Conservation (phyloP, 2,329 filamentous ascomycete genomes). For the Periconia digitata region DNA sequence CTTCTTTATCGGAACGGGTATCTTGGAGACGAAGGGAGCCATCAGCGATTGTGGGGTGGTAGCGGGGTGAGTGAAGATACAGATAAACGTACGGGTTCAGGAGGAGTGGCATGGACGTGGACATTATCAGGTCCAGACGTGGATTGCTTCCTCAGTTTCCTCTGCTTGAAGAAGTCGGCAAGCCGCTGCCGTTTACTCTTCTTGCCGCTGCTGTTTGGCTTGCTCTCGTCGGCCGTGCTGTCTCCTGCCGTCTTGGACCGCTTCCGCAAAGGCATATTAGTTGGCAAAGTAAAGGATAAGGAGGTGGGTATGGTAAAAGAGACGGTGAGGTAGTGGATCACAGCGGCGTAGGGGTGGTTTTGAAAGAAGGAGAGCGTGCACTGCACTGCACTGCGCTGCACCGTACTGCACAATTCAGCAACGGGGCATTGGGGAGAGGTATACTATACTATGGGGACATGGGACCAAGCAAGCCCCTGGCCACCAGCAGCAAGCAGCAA, state of each 20-base stretch:
- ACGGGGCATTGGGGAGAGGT: too few relatives aligned
- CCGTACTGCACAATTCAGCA: too few relatives aligned
- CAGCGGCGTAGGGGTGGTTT: too few relatives aligned
- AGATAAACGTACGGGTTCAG: constrained; percentile 17
- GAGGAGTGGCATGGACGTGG: constrained; percentile 14
- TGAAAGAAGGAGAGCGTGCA: too few relatives aligned
- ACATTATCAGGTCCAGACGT: too few relatives aligned
- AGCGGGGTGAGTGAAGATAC: constrained; percentile 2
- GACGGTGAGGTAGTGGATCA: too few relatives aligned
- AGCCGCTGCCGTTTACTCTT: constrained; percentile 35
- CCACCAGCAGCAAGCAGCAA: too few relatives aligned
- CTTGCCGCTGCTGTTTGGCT: constrained; percentile 15
- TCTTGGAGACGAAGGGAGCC: constrained; percentile 17
- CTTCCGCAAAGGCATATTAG: constrained; percentile 30
- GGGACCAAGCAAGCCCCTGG: too few relatives aligned
- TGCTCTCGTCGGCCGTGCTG: constrained; percentile 5
- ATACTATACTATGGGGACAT: too few relatives aligned
- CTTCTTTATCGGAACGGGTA: constrained; percentile 9
- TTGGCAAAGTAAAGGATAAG: not conserved
- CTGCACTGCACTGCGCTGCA: too few relatives aligned
- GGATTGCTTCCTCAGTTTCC: constrained; percentile 21
- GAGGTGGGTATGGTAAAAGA: too few relatives aligned
- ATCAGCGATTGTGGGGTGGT: constrained; percentile 19
- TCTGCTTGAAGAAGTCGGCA: constrained; percentile 32
- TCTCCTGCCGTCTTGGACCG: constrained; percentile 8